A percentile compares a stretch with the other conserved stretches of the same genome.
Conservation (phyloP, 2,329 filamentous ascomycete genomes). For the Sporothrix brunneoviolacea region DNA sequence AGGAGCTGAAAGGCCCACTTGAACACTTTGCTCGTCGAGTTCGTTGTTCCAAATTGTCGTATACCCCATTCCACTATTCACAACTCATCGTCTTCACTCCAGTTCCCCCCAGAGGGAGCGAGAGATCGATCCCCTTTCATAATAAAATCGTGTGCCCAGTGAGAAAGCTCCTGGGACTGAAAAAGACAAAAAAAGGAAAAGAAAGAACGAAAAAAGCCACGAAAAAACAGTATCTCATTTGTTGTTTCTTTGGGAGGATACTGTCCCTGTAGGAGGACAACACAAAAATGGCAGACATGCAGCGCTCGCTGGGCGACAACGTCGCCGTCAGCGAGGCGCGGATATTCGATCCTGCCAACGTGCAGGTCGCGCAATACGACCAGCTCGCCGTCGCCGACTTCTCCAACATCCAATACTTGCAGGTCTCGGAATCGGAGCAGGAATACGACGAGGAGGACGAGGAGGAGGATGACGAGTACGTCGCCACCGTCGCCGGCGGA, state of each 20-base stretch:
- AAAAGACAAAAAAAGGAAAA: slow-evolving; percentile 17
- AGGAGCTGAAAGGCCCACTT: background rate
- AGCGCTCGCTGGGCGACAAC: slow-evolving; percentile 26
- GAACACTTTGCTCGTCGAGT: too few relatives aligned
- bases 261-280: too few relatives aligned
- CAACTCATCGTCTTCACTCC: too few relatives aligned
- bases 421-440: slow-evolving; percentile 34
- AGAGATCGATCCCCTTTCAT: background rate
- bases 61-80: too few relatives aligned
- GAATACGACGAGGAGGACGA: slow-evolving; percentile 26
- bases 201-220: slow-evolving; percentile 23
- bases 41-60: too few relatives aligned
- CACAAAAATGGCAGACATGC: slow-evolving; percentile 30
- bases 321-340: slow-evolving; percentile 35
- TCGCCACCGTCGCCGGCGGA: slow-evolving; percentile 18
- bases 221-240: slow-evolving; percentile 11
- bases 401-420: slow-evolving; percentile 36
- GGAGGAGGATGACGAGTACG: slow-evolving; percentile 14
- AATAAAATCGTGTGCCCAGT: too few relatives aligned
- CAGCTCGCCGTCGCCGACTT: slow-evolving; percentile 34
- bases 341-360: slow-evolving; percentile 32
- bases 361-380: slow-evolving; percentile 38
- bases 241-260: too few relatives aligned
- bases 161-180: too few relatives aligned
- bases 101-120: too few relatives aligned